Percentiles rank a stretch among this genome's conserved stretches.
Conservation (phyloP, 805 yeast species). For the Lipomyces starkeyi region DNA sequence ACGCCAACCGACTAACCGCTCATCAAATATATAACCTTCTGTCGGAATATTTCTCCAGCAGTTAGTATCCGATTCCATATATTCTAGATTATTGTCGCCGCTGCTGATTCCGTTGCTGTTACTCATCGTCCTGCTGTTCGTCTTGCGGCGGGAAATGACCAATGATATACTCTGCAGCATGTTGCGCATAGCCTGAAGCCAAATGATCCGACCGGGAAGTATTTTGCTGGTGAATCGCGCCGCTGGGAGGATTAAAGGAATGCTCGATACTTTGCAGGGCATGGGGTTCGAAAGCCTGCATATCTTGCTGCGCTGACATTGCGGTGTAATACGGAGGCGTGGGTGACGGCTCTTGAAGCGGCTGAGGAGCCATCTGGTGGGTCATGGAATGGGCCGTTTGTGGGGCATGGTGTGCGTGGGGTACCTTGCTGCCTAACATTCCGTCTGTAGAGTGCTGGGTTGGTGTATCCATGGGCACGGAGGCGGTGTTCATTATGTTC, state of each 20-base stretch:
- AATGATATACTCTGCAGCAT: not conserved
- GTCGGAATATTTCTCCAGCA: not conserved
- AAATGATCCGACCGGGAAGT: not conserved
- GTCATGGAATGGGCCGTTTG: not conserved
- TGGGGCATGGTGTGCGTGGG: not conserved
- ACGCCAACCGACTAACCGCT: not conserved
- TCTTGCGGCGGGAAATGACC: not conserved
- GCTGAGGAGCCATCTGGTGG: not conserved
- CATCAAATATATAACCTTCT: not conserved
- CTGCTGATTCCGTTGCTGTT: slow-evolving; percentile 15
- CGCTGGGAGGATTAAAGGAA: not conserved
- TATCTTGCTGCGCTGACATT: not conserved
- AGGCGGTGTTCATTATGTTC: not conserved
- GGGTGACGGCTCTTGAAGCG: not conserved
- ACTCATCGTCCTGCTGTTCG: not conserved
- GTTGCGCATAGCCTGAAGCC: not conserved
- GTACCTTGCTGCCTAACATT: not conserved
- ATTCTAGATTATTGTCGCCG: not conserved
- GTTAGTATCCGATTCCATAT: not conserved
- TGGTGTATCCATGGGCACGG: not conserved
- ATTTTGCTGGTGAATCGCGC: not conserved
- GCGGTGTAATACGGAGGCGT: not conserved
- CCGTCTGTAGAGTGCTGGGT: not conserved
- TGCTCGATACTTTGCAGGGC: not conserved
- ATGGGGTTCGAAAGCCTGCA: not conserved